Base-by-base conservation (phyloP, 345 rosid species). In the Gossypium rotundifolium region DNA sequence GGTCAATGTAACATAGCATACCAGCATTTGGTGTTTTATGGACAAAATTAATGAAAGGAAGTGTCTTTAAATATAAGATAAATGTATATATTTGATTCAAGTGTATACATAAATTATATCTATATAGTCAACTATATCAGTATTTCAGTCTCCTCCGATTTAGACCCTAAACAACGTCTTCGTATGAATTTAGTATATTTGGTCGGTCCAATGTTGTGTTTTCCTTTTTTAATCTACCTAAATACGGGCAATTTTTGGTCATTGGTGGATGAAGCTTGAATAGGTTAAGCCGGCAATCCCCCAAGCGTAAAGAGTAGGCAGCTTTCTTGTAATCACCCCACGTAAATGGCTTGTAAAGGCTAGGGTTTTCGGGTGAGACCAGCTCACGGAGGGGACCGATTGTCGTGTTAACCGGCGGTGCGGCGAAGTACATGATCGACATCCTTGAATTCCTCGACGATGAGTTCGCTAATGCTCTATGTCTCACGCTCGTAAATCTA, bases 381-480 rank as follows among this genome's bases (percentile, higher is more conserved):
- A 84, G 63, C n/a, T 87, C 83, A 3, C 87, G 91, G 8, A 85
- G 74, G 4, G 98, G 88, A 13, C 81, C 62, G 65, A 95, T 89
- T 73, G 80, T 76, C 0, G 94, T 78, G 0, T 80, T 76, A 0
- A 89, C 82, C 0, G 97, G 84, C 10, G 99, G 99, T 10, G 99
- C 97, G 51, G 89, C 99, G 58, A 95, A 95, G 52, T 90, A 95
- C 83, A 89, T 84, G 78, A 73, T 87, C 4, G 99, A 95, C 94
- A 91, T 81, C 61, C 99, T 88, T 49, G 98, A 63, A 81, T 90
- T 82, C 0, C 0, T 33, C 9, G 85, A 60, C 6, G 65, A 60
- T 7, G 44, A 65, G n/a, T 88, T 89, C 0, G 89, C 81, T 71
- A 88, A 9, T 25, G 88, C 99, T 49, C 97, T 84, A 49, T 95